A percentile compares a stretch with the other conserved stretches of the same genome.
phyloP scores from a whole-genome alignment of 108 stramenopile species.

The Aureococcus anophagefferens region DNA sequence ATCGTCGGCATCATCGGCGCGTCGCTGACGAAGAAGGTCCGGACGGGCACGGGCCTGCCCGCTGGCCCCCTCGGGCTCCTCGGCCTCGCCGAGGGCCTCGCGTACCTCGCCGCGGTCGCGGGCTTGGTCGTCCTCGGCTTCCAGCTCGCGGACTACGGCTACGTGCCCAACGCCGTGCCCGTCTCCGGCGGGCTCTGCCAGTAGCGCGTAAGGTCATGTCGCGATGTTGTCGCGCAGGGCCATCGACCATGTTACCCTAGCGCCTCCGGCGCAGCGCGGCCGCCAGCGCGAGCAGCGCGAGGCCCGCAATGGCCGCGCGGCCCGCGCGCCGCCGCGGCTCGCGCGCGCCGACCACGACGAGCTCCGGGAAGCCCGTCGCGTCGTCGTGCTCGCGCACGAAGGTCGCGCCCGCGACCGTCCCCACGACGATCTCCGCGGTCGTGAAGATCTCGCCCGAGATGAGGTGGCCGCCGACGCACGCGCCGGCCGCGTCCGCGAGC shows the following conservation, averaged over 20 bases:
- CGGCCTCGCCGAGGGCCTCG: slow-evolving; percentile 59
- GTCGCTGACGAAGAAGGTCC: slow-evolving; percentile 47
- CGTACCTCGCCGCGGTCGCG: slow-evolving; percentile 47
- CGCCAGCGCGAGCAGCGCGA: too few relatives aligned
- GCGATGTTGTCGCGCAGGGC: too few relatives aligned
- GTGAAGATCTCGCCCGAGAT: slow-evolving; percentile 60
- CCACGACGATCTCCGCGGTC: slow-evolving; percentile 62
- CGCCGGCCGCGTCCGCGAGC: slow-evolving; percentile 42
- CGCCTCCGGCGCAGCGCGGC: too few relatives aligned
- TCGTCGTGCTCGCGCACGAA: slow-evolving; percentile 51
- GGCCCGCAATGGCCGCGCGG: too few relatives aligned
- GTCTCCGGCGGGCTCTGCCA: slow-evolving; percentile 68
- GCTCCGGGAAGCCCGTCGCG: slow-evolving; percentile 55
- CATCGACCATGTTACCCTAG: too few relatives aligned
- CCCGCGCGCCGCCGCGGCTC: too few relatives aligned
- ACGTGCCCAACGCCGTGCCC: slow-evolving; percentile 70
- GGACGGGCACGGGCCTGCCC: slow-evolving; percentile 54
- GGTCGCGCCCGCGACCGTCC: slow-evolving; percentile 41
- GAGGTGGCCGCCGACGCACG: slow-evolving; percentile 60
- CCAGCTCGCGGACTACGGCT: slow-evolving; percentile 61
- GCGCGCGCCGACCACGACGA: slow-evolving; percentile 31
- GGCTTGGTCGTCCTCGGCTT: slow-evolving; percentile 52
- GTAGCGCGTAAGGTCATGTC: too few relatives aligned
- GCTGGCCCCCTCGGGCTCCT: slow-evolving; percentile 54
- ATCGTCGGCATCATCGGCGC: slow-evolving; percentile 24